Conservation (phyloP, 2,329 filamentous ascomycete species). For the Fusarium nygamai region DNA sequence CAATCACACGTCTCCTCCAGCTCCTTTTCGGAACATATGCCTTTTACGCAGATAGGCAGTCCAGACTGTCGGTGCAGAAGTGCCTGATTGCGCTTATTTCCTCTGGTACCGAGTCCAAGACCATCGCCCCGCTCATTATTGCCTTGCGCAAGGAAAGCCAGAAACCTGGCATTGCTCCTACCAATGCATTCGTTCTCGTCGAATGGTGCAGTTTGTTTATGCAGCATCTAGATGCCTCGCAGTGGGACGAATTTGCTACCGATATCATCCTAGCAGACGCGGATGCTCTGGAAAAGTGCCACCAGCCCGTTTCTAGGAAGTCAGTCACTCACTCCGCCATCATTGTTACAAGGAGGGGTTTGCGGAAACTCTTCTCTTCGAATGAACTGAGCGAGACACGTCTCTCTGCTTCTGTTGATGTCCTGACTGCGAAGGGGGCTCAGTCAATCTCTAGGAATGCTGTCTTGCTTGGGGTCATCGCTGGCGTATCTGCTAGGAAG, state of each 20-base stretch:
- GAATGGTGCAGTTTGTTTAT: constrained; percentile 90
- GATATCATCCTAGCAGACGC: constrained; percentile 77
- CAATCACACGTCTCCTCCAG: constrained; percentile 68
- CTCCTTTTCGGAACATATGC: constrained; percentile 89
- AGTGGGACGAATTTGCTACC: constrained; percentile 72
- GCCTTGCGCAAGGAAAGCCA: constrained; percentile 76
- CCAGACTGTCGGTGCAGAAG: constrained; percentile 82
- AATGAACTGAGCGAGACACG: constrained; percentile 66
- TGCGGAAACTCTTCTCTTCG: constrained; percentile 76
- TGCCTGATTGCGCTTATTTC: constrained; percentile 78
- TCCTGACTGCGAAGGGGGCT: constrained; percentile 74
- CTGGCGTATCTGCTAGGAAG: constrained; percentile 84
- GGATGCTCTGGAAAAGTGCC: constrained; percentile 79
- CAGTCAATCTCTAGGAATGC: constrained; percentile 76
- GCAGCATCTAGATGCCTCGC: constrained; percentile 70
- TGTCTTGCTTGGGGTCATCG: constrained; percentile 83
- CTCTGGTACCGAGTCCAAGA: constrained; percentile 61
- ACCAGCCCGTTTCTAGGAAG: constrained; percentile 70
- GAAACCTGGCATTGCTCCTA: constrained; percentile 80
- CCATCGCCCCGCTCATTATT: constrained; percentile 72
- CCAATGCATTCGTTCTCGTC: constrained; percentile 86
- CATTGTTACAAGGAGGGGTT: constrained; percentile 79
- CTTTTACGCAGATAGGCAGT: constrained; percentile 85
- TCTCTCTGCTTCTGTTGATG: constrained; percentile 70
- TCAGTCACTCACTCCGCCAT: constrained; percentile 78